Conservation (phyloP, 2,329 filamentous ascomycete genomes). For the Monilinia fructigena region DNA sequence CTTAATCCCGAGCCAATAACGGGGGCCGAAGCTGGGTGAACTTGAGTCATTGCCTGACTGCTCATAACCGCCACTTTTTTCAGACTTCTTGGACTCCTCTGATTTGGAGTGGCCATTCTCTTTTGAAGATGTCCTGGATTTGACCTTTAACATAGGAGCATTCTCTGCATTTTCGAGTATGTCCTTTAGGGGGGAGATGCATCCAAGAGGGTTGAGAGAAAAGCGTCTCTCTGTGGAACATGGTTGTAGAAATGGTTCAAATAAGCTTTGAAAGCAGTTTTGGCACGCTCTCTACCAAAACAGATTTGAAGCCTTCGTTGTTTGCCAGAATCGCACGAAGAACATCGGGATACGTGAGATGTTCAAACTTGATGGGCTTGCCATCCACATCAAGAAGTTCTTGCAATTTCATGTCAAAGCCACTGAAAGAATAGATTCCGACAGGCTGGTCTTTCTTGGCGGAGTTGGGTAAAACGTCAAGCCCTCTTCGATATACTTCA, state of each 20-base stretch:
- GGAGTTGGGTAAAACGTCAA: slow-evolving; percentile 18
- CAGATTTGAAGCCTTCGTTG: slow-evolving; percentile 17
- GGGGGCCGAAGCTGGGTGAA: background rate
- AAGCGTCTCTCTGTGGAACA: background rate
- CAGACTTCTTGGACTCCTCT: background rate
- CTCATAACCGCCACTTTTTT: background rate
- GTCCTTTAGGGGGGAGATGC: background rate
- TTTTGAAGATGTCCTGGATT: background rate
- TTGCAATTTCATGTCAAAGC: background rate
- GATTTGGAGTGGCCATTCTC: background rate
- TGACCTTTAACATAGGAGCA: no score
- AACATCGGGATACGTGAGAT: slow-evolving; percentile 22
- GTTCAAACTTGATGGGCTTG: slow-evolving; percentile 22
- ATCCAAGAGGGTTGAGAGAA: background rate
- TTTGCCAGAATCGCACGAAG: slow-evolving; percentile 18
- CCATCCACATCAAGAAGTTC: slow-evolving; percentile 13
- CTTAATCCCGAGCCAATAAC: background rate
- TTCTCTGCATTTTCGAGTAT: background rate
- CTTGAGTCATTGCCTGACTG: background rate
- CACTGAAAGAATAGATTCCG: slow-evolving; percentile 2
- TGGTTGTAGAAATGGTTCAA: slow-evolving; percentile 20
- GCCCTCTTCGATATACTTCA: background rate
- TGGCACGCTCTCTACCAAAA: slow-evolving; percentile 8
- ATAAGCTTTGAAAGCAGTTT: slow-evolving; percentile 23
- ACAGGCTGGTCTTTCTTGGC: background rate